Base-by-base conservation (phyloP, 108 stramenopile species). In the Skeletonema marinoi region DNA sequence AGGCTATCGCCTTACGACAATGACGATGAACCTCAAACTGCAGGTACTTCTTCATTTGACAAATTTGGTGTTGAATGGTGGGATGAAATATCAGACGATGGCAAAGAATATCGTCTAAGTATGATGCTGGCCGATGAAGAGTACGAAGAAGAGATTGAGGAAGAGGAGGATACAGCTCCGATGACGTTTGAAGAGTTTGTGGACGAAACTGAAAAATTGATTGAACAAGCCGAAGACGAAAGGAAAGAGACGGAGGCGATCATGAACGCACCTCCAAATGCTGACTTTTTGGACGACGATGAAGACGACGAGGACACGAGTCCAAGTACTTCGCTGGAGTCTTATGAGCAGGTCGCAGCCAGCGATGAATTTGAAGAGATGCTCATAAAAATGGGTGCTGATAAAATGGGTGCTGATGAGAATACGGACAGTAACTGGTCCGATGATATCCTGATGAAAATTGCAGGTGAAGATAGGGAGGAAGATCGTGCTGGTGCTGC, bases 161-260 rank as follows among this genome's bases (percentile, higher is more conserved):
- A 72, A 65, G 72, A 74, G 35, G 70, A 87, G 65, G 76, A 71
- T 32, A 42, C 62, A 29, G 8, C 65, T 14, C 85, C 87, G 16
- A 77, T 83, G 65, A 78, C 89, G 10, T 64, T 84, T 31, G 88
- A 89, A 77, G 87, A 90, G 51, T 94, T 89, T 75, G 74, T 79
- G 14, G 80, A 86, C 67, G 74, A 94, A 65, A 88, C 90, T 31
- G 81, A 80, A 66, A 86, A 89, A 48, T 68, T 89, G 32, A 81
- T 86, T 2, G 67, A 85, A 58, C 80, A 75, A 60, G 78, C 70
- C 1, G 85, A 91, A 65, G 88, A 84, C 39, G 94, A 95, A 76
- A 42, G 87, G 48, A 71, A 85, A 62, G 94, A 95, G 67, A 95
- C 94, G 11, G 88, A 91, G 64, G 94, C 94, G n/a, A 95, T 95